phyloP scores from a whole-genome alignment of 345 rosid genomes.

The Brassica cretica region DNA sequence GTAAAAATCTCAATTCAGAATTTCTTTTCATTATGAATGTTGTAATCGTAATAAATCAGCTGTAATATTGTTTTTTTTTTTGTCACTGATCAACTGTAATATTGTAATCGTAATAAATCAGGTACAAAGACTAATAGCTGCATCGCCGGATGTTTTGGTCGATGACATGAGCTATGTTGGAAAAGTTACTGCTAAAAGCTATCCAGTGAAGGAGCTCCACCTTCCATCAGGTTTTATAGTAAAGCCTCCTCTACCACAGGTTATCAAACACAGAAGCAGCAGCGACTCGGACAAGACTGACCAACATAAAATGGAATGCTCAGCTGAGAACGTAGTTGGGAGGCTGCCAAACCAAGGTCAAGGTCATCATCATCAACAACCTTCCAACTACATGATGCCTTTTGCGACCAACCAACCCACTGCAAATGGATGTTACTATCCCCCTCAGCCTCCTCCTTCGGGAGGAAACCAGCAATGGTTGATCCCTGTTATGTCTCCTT shows the following conservation, averaged over 20 bases:
- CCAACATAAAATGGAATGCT: conserved; percentile 41
- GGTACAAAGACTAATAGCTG: conserved; percentile 83
- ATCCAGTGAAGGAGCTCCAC: conserved; percentile 46
- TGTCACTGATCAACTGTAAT: neutral
- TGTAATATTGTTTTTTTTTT: no score
- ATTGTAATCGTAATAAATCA: conserved; percentile 36
- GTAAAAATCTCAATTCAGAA: conserved; percentile 38
- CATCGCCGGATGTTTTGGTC: conserved; percentile 60
- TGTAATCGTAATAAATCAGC: conserved; percentile 42
- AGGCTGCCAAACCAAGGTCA: conserved; percentile 31
- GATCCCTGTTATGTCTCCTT: conserved; percentile 86
- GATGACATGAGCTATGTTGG: conserved; percentile 53
- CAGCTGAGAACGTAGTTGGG: conserved; percentile 37
- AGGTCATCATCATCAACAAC: conserved; percentile 30
- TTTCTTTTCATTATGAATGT: neutral
- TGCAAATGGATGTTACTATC: conserved; percentile 45
- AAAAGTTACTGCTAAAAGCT: conserved; percentile 47
- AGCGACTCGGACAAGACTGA: conserved; percentile 35
- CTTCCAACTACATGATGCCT: conserved; percentile 45
- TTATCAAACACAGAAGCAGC: conserved; percentile 41
- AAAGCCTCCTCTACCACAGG: conserved; percentile 46
- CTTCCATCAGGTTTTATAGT: conserved; percentile 43
- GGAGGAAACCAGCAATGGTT: conserved; percentile 71
- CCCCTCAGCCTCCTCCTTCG: conserved; percentile 50
- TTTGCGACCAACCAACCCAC: conserved; percentile 3